Base-by-base conservation (phyloP, 2,329 filamentous ascomycete species). In the Calonectria fujianensis region DNA sequence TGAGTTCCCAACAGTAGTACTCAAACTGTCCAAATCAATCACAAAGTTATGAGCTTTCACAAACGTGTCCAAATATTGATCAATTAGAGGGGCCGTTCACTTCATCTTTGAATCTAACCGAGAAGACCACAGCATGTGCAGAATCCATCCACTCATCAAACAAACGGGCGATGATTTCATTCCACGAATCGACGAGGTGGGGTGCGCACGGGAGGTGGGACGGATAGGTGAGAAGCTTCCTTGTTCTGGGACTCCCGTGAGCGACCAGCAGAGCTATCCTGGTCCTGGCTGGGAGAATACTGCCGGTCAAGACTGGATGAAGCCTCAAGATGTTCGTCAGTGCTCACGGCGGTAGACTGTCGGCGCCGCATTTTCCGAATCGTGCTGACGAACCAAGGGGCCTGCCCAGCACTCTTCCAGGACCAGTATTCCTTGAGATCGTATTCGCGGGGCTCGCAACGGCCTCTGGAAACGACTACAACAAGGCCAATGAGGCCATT, bases 381-480 rank as follows among this genome's bases (percentile, higher is more conserved):
- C 4, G 85, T 85, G 8, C 88, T 85, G 50, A 89, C 81, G 72
- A 89, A 86, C 86, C 88, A 89, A 0, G 89, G 88, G 52, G 87
- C 84, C 4, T 85, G 85, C 4, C 89, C 89, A 0, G 83, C 82
- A 4, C 88, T 87, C 75, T 87, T 88, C 88, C 88, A 90, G 1
- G 88, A 88, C 89, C 89, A 91, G 78, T 90, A 90, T 72, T 90
- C 88, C 75, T 90, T 90, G 75, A 88, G 83, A 51, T 90, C 88
- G 75, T 90, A 90, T 75, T 90, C 88, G 29, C 85, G 85, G 5
- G 89, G 89, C 79, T 88, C 85, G 31, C 89, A 77, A 5, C 83
- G 80, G 5, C 87, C 87, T 1, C 86, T 79, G 1, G 88, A 89
- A 32, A 86, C 66, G 50, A 82, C 84, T 69, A 90, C 86, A 8